Conservation (phyloP, 176 grass and related monocot genomes). For the Bonia amplexicaulis region DNA sequence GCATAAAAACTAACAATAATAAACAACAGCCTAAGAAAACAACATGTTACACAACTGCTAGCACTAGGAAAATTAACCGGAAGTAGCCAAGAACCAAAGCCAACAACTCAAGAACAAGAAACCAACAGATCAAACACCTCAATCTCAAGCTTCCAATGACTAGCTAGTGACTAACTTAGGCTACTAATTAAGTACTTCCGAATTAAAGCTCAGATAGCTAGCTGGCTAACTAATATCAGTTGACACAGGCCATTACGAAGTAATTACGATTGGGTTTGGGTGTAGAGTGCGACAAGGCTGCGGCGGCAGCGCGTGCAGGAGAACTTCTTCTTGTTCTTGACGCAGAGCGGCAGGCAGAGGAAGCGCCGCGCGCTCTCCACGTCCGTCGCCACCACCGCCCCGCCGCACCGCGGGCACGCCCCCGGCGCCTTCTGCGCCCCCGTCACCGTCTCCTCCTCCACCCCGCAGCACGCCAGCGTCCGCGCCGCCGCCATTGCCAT, state of each 20-base stretch:
- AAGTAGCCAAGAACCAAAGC: background rate
- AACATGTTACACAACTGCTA: background rate
- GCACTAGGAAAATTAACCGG: background rate
- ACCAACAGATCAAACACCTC: background rate
- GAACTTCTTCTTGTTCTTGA: conserved; percentile 60
- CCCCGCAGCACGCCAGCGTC: conserved; percentile 30
- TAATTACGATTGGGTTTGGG: background rate
- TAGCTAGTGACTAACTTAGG: background rate
- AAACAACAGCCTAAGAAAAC: background rate
- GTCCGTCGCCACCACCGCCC: conserved; percentile 56
- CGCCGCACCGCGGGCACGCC: conserved; percentile 62
- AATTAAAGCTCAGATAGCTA: background rate
- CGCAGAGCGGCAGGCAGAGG: conserved; percentile 60
- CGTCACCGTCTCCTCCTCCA: conserved; percentile 50
- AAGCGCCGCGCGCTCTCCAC: conserved; percentile 45
- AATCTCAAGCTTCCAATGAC: background rate
- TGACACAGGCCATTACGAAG: background rate
- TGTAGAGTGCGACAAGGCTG: conserved; percentile 50
- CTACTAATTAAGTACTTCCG: background rate
- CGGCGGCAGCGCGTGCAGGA: conserved; percentile 55
- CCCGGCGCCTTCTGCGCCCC: conserved; percentile 54
- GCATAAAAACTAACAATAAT: background rate
- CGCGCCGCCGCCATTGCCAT: conserved; percentile 2
- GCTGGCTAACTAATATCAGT: background rate
- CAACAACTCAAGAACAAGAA: background rate